These are phyloP conservation scores for Spongospora subterranea DNA, from an alignment of 208 protist genomes.

Conservation along the genomic window DNA sequence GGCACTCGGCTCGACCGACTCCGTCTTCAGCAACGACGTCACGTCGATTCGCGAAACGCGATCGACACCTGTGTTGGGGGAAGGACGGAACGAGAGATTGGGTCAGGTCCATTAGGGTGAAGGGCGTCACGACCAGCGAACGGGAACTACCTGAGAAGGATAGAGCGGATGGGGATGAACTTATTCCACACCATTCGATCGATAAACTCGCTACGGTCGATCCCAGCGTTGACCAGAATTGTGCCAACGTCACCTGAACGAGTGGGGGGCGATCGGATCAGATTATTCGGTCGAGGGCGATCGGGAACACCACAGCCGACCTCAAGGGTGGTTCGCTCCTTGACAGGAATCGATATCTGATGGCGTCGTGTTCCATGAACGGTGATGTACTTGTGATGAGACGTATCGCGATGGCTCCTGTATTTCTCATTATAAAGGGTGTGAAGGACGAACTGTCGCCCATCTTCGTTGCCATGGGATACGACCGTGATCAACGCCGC, in stretches of 20 bases:
- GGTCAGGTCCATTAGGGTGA: not conserved
- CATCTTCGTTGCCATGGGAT: slow-evolving; percentile 12
- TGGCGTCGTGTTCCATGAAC: not conserved
- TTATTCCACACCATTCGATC: not conserved
- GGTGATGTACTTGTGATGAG: not conserved
- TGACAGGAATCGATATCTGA: not conserved
- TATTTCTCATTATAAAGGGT: slow-evolving; percentile 17
- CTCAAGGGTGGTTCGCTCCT: not conserved
- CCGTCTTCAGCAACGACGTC: not conserved
- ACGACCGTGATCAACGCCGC: not conserved
- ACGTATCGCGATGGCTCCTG: not conserved
- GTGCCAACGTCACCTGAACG: slow-evolving; percentile 10
- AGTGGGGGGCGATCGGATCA: not conserved
- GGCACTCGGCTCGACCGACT: not conserved
- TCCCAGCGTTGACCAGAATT: slow-evolving; percentile 46
- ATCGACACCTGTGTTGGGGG: slow-evolving; percentile 15
- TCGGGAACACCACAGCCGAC: not conserved
- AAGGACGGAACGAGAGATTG: no score
- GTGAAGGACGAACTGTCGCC: slow-evolving; percentile 34
- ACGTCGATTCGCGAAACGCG: slow-evolving; percentile 18
- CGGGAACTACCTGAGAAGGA: not conserved
- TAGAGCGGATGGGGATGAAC: not conserved
- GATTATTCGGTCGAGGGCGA: not conserved
- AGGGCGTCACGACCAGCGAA: not conserved
- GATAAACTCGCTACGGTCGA: not conserved